Evolutionary conservation across 345 rosid genomes (phyloP).

Genomic region (Clarkia xantiana): DNA sequence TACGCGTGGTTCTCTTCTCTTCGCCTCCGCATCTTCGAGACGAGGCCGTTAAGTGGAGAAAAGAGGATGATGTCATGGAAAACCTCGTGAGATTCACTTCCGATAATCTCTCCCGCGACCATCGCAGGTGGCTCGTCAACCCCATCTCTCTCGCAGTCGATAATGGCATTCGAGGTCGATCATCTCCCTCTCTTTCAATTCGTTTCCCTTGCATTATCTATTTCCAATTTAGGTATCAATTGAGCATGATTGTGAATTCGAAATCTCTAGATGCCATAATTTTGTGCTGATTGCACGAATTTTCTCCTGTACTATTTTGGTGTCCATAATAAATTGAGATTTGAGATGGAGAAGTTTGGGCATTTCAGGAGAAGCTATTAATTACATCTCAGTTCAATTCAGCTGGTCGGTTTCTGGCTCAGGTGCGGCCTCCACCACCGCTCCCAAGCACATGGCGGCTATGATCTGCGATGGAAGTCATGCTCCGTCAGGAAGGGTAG

Average conservation of each 20-base stretch:
- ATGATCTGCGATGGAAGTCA: too few relatives aligned
- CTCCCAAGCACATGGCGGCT: too few relatives aligned
- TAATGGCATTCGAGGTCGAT: conserved; percentile 40
- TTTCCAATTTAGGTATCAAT: too few relatives aligned
- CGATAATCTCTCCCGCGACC: conserved; percentile 36
- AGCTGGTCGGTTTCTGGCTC: too few relatives aligned
- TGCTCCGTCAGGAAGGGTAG: too few relatives aligned
- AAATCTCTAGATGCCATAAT: not conserved
- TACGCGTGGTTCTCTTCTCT: conserved; percentile 20
- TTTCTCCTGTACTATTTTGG: too few relatives aligned
- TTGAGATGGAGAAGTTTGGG: conserved; percentile 1
- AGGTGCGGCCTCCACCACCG: too few relatives aligned
- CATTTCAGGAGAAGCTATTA: conserved; percentile 50
- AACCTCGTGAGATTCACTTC: conserved; percentile 41
- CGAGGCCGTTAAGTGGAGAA: conserved; percentile 10
- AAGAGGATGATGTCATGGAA: conserved; percentile 37
- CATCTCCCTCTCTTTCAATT: not conserved
- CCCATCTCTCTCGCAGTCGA: conserved; percentile 50
- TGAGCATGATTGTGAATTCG: not conserved
- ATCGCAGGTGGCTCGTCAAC: conserved; percentile 78
- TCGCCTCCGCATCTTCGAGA: conserved; percentile 12
- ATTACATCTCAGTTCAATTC: conserved; percentile 52
- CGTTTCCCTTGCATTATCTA: too few relatives aligned
- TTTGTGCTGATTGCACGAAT: not conserved
- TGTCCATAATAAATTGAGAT: not conserved